These are phyloP conservation scores for Ananas comosus DNA, from an alignment of 176 grass and related monocot genomes.

Conservation along the genomic window DNA sequence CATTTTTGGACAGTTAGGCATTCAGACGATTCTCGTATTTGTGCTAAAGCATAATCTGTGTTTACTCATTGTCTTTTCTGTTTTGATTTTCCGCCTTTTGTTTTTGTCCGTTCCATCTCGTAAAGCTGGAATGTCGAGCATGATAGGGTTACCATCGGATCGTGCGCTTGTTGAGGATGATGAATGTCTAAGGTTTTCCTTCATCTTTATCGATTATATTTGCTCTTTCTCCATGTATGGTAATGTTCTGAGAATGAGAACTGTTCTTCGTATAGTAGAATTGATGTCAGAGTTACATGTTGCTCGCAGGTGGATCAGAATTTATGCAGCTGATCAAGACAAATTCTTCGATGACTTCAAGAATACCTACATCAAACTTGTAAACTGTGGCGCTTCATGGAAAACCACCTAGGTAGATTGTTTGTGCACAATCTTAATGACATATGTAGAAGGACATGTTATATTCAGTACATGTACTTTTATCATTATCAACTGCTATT, in stretches of 20 bases:
- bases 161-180: slow-evolving; percentile 74
- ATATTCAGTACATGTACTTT: background rate
- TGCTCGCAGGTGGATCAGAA: slow-evolving; percentile 63
- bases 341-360: slow-evolving; percentile 72
- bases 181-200: slow-evolving; percentile 68
- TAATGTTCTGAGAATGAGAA: background rate
- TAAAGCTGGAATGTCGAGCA: slow-evolving; percentile 73
- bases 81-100: background rate
- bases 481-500: background rate
- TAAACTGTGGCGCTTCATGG: slow-evolving; percentile 64
- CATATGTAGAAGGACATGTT: background rate
- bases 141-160: slow-evolving; percentile 69
- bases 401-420: slow-evolving; percentile 26
- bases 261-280: background rate
- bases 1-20: too few relatives aligned
- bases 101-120: slow-evolving; percentile 7
- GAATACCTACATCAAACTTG: slow-evolving; percentile 72
- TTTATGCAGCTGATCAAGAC: slow-evolving; percentile 63
- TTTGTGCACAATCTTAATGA: background rate
- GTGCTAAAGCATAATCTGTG: background rate
- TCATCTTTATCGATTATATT: background rate
- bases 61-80: background rate
- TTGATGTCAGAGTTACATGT: slow-evolving; percentile 6
- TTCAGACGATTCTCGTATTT: background rate
- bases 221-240: background rate